phyloP scores from a whole-genome alignment of 441 rosid species.

The Populus tomentosa region DNA sequence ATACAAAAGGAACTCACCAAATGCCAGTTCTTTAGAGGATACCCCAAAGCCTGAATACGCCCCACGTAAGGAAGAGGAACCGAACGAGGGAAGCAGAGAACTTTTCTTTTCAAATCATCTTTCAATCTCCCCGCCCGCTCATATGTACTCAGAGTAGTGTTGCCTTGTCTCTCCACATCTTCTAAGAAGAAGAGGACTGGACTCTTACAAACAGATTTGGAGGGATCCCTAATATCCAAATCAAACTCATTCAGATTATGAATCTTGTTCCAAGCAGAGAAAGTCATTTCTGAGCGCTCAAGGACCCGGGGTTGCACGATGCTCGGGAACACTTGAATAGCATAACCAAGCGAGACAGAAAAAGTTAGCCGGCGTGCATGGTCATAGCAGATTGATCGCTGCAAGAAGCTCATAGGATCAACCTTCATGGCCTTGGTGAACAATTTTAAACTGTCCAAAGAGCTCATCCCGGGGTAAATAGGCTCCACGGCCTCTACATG shows the following conservation, averaged over 20 bases:
- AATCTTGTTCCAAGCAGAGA: constrained; percentile 75
- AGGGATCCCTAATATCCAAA: constrained; percentile 63
- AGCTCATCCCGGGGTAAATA: constrained; percentile 64
- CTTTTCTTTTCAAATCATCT: constrained; percentile 61
- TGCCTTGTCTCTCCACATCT: constrained; percentile 44
- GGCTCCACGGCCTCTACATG: constrained; percentile 86
- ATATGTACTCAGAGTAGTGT: constrained; percentile 55
- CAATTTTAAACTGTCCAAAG: constrained; percentile 64
- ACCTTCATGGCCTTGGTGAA: constrained; percentile 65
- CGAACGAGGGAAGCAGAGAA: constrained; percentile 65
- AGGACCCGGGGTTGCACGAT: constrained; percentile 61
- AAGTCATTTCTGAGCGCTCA: constrained; percentile 70
- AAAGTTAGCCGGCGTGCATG: constrained; percentile 43
- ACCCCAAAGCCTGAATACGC: constrained; percentile 52
- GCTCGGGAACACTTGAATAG: constrained; percentile 71
- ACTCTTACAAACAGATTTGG: constrained; percentile 52
- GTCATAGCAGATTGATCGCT: constrained; percentile 77
- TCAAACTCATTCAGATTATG: constrained; percentile 60
- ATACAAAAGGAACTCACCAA: constrained; percentile 43
- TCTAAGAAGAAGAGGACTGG: constrained; percentile 57
- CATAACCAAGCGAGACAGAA: constrained; percentile 72
- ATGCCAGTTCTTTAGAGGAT: constrained; percentile 67
- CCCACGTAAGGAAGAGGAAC: constrained; percentile 55
- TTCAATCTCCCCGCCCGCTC: constrained; percentile 33
- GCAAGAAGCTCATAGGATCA: constrained; percentile 70